Evolutionary conservation across 225 moss, liverwort and hornwort species (phyloP), one percentile per base, ranked within the genome.

Genomic region (Asterella californica): DNA sequence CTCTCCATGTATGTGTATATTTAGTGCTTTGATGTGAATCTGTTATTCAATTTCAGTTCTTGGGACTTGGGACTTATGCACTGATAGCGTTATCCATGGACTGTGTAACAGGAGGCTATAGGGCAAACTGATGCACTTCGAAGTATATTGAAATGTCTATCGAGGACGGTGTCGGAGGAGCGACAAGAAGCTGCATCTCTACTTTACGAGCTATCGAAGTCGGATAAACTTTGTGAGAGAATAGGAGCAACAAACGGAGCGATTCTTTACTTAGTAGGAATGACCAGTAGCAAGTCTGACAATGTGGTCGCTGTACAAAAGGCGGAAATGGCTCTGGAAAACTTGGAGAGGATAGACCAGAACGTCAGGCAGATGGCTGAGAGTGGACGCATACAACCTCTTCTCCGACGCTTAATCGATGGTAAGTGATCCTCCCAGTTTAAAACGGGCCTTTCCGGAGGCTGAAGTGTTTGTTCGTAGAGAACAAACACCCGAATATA

Each of bases 361-460:
- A 99, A 95, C 78, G 89, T 99, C 65, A 87, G 90, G 80, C 92
- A 95, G 70, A 91, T 99, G 88, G 95, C 95, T 29, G 95, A 95
- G 81, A 92, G 90, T 68, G 99, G 99, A 8, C 94, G 99, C 29
- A 65, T 95, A 64, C 99, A 93, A 82, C 99, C 99, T 68, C 92
- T 99, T 37, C 87, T 99, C 22, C 88, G 86, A 79, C 92, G 89
- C 65, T 91, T 99, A 14, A 79, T 85, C 12, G 77, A 82, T 76
- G 99, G 97, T 94, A 83, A 70, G 78, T 76, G 4, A 17, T 27
- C 3, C 14, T 65, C 32, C 57, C 11, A 61, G 30, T 65, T 15
- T 32, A 65, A 24, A 65, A 65, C 32, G 65, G n/a, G 15, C 15
- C 32, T 17, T 21, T 24, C 2, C 21, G 22, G 19, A 2, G n/a